Base-by-base conservation (phyloP, 345 rosid genomes). In the Kernera saxatilis region DNA sequence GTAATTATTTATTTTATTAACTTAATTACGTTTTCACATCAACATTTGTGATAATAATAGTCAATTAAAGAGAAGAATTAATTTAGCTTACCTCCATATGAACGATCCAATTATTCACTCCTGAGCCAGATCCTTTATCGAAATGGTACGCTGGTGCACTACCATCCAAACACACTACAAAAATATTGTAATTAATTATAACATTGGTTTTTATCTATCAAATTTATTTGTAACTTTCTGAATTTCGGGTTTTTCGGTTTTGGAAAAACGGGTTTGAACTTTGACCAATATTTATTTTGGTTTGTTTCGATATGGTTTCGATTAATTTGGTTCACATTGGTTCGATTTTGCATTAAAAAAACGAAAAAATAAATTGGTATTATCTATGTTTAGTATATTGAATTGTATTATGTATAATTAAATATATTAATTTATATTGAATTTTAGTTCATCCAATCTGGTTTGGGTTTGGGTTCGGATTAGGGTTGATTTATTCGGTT, bases 91-190 rank as follows among this genome's bases (percentile, higher is more conserved):
- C 97, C 90, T 91, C 99, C 71, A 94, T 76, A 32, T 85, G 84
- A 72, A 91, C 85, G 64, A 94, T 75, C 98, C 99, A 94, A 57
- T 83, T 92, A 64, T 90, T 82, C 46, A 82, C 71, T 59, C 99
- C 98, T 4, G 91, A 74, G 2, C 97, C 99, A 67, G 55, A 88
- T 36, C 99, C 99, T 72, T 75, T 87, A 45, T 87, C 83, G 49
- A 84, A 80, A 61, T 94, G 95, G 80, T 92, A 94, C 39, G 99
- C 99, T 3, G 98, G 96, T 12, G 99, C 89, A 22, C 97, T 94
- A 21, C 98, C 99, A 77, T 94, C 99, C 88, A 94, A 81, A 78
- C 99, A 94, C 70, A 94, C 98, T 94, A 83, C 72, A 75, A 49
- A 25, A 26, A 17, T 32, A 40, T 14, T 18, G 10, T 32, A 7